Evolutionary conservation across 1,139 yeast genomes (phyloP), one percentile per base, ranked within the genome.

Genomic region (Zygosaccharomyces sapae): DNA sequence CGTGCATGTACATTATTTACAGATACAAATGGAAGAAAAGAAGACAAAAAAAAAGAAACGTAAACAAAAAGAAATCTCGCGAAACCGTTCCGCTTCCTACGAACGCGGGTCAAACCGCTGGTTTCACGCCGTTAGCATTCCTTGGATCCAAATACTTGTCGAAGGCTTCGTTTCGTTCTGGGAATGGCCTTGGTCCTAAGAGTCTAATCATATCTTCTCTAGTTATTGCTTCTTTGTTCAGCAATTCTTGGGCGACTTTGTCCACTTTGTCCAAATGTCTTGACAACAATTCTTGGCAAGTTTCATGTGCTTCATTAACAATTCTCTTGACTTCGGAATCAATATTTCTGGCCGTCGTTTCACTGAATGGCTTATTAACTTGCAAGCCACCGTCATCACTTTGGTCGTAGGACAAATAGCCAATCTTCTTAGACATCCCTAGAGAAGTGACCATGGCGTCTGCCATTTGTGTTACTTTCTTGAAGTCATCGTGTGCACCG

Each of bases 401-500:
- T 53, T 76, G 76, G 46, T 83, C 84, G 63, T 81, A 88, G 52
- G 87, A 80, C 31, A 90, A 79, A 66, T 86, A 80, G 7, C 98
- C 98, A 42, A 94, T 77, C 62, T 81, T 79, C 37, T 76, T 71
- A 8, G 96, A 86, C 97, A 92, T 89, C 30, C 99, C 99, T 58
- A 86, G 79, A 56, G 84, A 78, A 38, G 90, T 79, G 29, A 92
- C 97, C 97, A 92, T 92, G 20, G 87, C 79, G 51, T 83, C 85
- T 5, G 98, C 98, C 79, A 92, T 87, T 54, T 80, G 80, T 0
- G 97, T 92, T 10, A 92, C 96, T 68, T 92, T 90, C 66, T 89
- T 88, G 74, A 92, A 92, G 66, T 92, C 98, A 65, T 92, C 97
- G 45, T 87, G 82, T 0, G 96, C 98, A 54, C 98, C 98, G 48